phyloP scores from a whole-genome alignment of 768 basidiomycete genomes.

The Pleurotus cornucopiae region DNA sequence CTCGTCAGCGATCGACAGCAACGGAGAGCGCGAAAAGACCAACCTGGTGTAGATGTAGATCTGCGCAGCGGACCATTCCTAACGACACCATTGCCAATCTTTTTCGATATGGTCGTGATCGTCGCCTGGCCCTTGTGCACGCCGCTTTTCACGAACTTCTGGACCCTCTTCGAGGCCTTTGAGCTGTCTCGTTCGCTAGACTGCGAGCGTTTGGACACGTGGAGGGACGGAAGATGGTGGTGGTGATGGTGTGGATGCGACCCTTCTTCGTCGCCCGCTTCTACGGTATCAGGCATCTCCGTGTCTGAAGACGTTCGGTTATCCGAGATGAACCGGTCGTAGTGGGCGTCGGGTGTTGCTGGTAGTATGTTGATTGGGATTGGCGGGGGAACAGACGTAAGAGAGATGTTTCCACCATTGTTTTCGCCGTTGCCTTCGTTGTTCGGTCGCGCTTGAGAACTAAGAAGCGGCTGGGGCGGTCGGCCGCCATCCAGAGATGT shows the following conservation, averaged over 20 bases:
- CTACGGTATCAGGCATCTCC: background rate
- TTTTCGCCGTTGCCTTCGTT: background rate
- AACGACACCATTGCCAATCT: slow-evolving; percentile 68
- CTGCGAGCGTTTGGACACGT: slow-evolving; percentile 27
- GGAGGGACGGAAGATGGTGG: slow-evolving; percentile 2
- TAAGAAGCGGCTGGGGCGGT: background rate
- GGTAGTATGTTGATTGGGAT: slow-evolving; percentile 61
- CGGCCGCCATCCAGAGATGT: background rate
- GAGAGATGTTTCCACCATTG: slow-evolving; percentile 10
- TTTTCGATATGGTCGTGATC: slow-evolving; percentile 74
- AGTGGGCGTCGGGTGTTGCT: slow-evolving; percentile 46
- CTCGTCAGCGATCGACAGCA: too few relatives aligned
- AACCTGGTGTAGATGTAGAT: slow-evolving; percentile 68
- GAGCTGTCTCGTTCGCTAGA: slow-evolving; percentile 43
- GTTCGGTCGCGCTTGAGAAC: background rate
- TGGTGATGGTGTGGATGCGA: slow-evolving; percentile 12
- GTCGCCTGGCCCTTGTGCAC: slow-evolving; percentile 71
- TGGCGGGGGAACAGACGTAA: slow-evolving; percentile 16
- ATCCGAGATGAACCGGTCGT: slow-evolving; percentile 12
- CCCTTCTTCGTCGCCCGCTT: background rate
- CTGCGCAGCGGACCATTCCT: slow-evolving; percentile 51
- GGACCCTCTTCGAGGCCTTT: slow-evolving; percentile 63
- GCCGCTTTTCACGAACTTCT: slow-evolving; percentile 68
- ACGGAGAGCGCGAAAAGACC: background rate
- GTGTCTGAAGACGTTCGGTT: slow-evolving; percentile 9